phyloP scores from a whole-genome alignment of 192 early-diverging fungal species.

The Coemansia sp. region DNA sequence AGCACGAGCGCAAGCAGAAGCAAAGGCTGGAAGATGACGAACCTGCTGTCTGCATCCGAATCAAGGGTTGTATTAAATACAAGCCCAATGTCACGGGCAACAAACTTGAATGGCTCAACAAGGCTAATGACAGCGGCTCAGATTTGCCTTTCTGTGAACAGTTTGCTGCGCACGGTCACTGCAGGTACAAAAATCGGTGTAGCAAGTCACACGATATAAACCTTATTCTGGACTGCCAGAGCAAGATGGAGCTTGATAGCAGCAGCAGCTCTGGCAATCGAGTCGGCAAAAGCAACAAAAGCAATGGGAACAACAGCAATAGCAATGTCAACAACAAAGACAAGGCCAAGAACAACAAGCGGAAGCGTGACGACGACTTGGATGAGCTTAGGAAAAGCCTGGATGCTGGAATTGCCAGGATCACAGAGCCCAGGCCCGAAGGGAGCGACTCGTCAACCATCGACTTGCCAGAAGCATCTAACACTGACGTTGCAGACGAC shows the following conservation, averaged over 20 bases:
- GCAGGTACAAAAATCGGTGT: slow-evolving; percentile 69
- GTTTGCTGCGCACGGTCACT: slow-evolving; percentile 86
- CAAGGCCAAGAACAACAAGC: slow-evolving; percentile 9
- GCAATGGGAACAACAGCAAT: background rate
- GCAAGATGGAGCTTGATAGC: slow-evolving; percentile 10
- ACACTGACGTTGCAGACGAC: background rate
- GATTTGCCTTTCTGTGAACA: slow-evolving; percentile 67
- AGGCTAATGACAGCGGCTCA: background rate
- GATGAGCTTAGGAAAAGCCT: slow-evolving; percentile 2
- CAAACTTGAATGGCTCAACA: background rate
- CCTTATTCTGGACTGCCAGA: slow-evolving; percentile 77
- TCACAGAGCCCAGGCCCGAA: background rate
- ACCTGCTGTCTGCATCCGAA: slow-evolving; percentile 21
- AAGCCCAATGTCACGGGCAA: slow-evolving; percentile 4
- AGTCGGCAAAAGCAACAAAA: background rate
- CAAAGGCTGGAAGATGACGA: slow-evolving; percentile 17
- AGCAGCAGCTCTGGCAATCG: background rate
- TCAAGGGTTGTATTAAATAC: slow-evolving; percentile 20
- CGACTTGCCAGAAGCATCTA: background rate
- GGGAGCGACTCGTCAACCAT: background rate
- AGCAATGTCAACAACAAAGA: background rate
- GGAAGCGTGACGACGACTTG: slow-evolving; percentile 14
- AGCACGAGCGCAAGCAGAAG: slow-evolving; percentile 38
- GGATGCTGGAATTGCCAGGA: background rate
- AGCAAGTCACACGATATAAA: slow-evolving; percentile 82